phyloP scores from a whole-genome alignment of 805 yeast species.

The Candida dendrica region DNA sequence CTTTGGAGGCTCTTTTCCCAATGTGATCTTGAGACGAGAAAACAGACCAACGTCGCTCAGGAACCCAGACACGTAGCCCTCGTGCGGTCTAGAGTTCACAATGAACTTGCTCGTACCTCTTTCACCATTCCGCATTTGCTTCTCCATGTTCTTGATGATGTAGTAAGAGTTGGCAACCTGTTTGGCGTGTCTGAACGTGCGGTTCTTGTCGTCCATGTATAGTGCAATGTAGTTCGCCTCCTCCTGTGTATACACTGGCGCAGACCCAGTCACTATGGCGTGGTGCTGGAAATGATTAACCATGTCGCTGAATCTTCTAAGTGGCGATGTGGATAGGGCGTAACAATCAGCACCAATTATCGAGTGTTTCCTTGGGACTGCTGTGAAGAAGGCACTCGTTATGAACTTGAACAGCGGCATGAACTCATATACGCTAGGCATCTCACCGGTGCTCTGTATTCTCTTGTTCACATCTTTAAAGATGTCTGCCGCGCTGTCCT shows the following conservation, averaged over 20 bases:
- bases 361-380: conserved; percentile 42
- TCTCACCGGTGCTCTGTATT: conserved; percentile 10
- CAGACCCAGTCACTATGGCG: conserved; percentile 25
- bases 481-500: conserved; percentile 19
- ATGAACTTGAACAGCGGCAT: conserved; percentile 37
- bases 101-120: conserved; percentile 22
- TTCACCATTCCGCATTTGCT: conserved; percentile 7
- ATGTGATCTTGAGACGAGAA: conserved; percentile 23
- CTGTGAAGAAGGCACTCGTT: conserved; percentile 45
- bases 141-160: conserved; percentile 23
- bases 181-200: conserved; percentile 25
- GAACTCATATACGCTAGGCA: conserved; percentile 31
- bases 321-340: conserved; percentile 80
- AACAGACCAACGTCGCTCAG: conserved; percentile 23
- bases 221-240: conserved; percentile 30
- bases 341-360: conserved; percentile 59
- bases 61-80: conserved; percentile 26
- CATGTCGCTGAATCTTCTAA: conserved; percentile 76
- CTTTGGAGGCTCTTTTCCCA: conserved; percentile 22
- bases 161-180: conserved; percentile 29
- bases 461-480: conserved; percentile 17
- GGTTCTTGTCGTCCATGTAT: conserved; percentile 39
- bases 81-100: conserved; percentile 34
- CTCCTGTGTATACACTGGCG: conserved; percentile 23
- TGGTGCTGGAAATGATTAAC: conserved; percentile 75